Base-by-base conservation (phyloP, 768 basidiomycete species). In the Daedalea quercina region DNA sequence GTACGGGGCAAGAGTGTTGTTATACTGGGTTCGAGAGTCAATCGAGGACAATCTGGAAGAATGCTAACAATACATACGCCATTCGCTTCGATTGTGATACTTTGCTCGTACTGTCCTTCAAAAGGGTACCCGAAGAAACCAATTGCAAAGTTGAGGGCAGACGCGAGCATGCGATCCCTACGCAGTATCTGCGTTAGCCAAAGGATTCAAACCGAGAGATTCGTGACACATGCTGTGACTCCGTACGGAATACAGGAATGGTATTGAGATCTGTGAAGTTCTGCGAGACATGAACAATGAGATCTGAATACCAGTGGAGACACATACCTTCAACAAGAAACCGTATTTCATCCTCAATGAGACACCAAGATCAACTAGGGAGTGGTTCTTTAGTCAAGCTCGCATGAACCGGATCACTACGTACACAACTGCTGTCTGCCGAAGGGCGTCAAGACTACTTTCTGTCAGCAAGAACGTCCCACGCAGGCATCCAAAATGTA, bases 351-450 rank as follows among this genome's bases (percentile, higher is more conserved):
- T 61, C 43, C 73, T 69, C 53, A 67, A 69, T 2, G 73, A 70
- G n/a, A 74, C 67, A 12, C 73, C 73, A 23, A 74, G 67, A 50
- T 74, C 73, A 41, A 63, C 73, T 73, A 47, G n/a, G 22, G 54
- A 28, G 25, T 25, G 42, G 51, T 4, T 13, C 15, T 19, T 35
- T 6, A 50, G 19, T n/a, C 17, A 31, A 31, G 11, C 44, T 3
- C 22, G 9, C n/a, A n/a, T 24, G 28, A 34, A 1, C n/a, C 12
- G 3, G 17, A 17, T 51, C 3, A 51, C 2, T 24, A 25, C 24
- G 53, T 53, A 87, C 85, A 94, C 3, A 94, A 70, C 59, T 96
- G 92, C 60, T 89, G 82, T 45, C 93, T 74, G 44, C 93, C 92
- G 56, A 94, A 94, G 0, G 92, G 90, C n/a, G 92, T 93, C 54